Conservation (phyloP, 1,284 basidiomycete species). For the Fomitopsis palustris region DNA sequence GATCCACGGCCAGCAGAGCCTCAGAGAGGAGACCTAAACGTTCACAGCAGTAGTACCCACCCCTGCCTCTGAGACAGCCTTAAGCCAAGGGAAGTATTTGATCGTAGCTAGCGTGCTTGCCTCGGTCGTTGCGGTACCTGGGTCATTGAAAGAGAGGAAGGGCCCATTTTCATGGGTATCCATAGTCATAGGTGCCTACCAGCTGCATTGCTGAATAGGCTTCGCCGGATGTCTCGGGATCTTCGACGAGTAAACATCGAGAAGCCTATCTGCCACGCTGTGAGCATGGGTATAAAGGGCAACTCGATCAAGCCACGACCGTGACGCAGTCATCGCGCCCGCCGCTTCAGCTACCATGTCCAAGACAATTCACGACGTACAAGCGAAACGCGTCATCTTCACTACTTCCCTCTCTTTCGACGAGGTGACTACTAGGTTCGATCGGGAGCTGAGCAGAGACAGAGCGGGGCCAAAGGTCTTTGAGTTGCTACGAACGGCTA, state of each 20-base stretch:
- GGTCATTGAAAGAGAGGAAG: neutral
- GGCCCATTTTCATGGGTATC: too few relatives aligned
- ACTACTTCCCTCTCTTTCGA: conserved; percentile 38
- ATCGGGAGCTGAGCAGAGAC: conserved; percentile 39
- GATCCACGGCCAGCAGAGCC: too few relatives aligned
- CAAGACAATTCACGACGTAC: conserved; percentile 19
- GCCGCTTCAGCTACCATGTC: conserved; percentile 9
- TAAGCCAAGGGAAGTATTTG: too few relatives aligned
- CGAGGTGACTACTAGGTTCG: conserved; percentile 42
- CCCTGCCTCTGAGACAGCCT: too few relatives aligned
- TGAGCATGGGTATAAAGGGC: neutral
- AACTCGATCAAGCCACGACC: too few relatives aligned
- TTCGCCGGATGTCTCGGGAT: neutral
- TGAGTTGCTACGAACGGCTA: conserved; percentile 25
- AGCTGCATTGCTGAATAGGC: neutral
- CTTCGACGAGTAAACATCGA: neutral
- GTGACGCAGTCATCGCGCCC: neutral
- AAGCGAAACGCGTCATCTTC: conserved; percentile 41
- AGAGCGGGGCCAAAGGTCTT: conserved; percentile 28
- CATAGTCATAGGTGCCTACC: neutral
- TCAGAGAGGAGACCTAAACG: too few relatives aligned
- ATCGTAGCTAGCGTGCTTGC: too few relatives aligned
- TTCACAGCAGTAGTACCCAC: too few relatives aligned
- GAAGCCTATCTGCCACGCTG: neutral
- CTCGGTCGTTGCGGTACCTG: neutral